Conservation (phyloP, 257 asterid species). For the Coffea canephora region DNA sequence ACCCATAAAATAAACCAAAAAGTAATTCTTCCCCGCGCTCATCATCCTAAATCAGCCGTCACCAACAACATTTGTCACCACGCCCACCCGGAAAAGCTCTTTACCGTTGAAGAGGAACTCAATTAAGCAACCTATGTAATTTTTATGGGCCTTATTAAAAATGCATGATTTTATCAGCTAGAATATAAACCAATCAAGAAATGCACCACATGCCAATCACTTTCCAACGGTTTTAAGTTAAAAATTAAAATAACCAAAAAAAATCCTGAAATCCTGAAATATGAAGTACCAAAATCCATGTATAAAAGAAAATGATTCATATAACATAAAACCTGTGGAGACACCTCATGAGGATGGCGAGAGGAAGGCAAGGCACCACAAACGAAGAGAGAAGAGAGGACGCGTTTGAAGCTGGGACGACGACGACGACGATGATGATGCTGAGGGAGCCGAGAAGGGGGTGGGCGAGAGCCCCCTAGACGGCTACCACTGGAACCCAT, state of each 20-base stretch:
- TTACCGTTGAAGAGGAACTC: not conserved
- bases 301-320: not conserved
- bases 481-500: conserved; percentile 39
- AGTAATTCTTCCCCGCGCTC: not conserved
- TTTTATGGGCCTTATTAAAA: not conserved
- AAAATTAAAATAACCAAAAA: not conserved
- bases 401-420: conserved; percentile 23
- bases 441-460: conserved; percentile 3
- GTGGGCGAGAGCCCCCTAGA: conserved; percentile 21
- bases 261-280: not conserved
- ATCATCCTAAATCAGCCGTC: no score
- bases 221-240: not conserved
- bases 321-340: no score
- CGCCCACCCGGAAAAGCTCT: not conserved
- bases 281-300: not conserved
- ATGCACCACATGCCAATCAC: not conserved
- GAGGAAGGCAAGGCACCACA: conserved; percentile 37
- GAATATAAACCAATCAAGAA: not conserved
- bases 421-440: not conserved
- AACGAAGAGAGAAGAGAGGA: conserved; percentile 27
- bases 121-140: not conserved
- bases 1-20: not conserved
- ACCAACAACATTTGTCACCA: not conserved
- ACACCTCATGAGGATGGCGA: conserved; percentile 26
- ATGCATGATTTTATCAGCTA: not conserved